These are phyloP conservation scores for Pestalotiopsis fici DNA, from an alignment of 2,329 filamentous ascomycete species.

Conservation along the genomic window DNA sequence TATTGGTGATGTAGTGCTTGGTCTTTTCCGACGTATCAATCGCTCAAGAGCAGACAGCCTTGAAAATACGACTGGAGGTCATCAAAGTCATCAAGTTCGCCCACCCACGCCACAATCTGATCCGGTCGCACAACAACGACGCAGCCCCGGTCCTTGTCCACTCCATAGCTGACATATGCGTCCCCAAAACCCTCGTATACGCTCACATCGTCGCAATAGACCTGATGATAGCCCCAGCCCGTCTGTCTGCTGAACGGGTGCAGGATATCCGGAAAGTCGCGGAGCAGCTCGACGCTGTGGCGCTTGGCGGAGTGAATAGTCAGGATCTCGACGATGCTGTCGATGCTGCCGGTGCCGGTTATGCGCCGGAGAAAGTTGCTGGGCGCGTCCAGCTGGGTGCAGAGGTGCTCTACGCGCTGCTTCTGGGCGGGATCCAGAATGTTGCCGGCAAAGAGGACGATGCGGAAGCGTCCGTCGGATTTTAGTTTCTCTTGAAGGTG, in stretches of 20 bases:
- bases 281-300: conserved; percentile 46
- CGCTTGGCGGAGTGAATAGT: conserved; percentile 60
- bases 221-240: conserved; percentile 59
- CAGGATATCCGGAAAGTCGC: conserved; percentile 51
- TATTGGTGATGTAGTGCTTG: not conserved
- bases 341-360: conserved; percentile 8
- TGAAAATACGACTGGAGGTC: conserved; percentile 35
- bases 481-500: conserved; percentile 58
- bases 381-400: conserved; percentile 37
- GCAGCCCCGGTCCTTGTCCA: conserved; percentile 57
- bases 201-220: conserved; percentile 55
- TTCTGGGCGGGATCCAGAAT: conserved; percentile 46
- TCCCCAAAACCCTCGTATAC: conserved; percentile 56
- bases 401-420: conserved; percentile 47
- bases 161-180: conserved; percentile 58
- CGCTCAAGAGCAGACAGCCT: conserved; percentile 21
- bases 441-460: conserved; percentile 65
- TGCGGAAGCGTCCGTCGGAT: conserved; percentile 58
- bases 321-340: conserved; percentile 56
- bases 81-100: conserved; percentile 36
- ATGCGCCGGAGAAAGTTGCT: conserved; percentile 23
- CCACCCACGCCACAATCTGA: conserved; percentile 59
- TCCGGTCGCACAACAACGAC: conserved; percentile 65
- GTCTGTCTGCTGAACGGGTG: conserved; percentile 43
- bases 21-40: not conserved